Conservation (phyloP, 2,329 filamentous ascomycete species). For the Monilinia aucupariae region DNA sequence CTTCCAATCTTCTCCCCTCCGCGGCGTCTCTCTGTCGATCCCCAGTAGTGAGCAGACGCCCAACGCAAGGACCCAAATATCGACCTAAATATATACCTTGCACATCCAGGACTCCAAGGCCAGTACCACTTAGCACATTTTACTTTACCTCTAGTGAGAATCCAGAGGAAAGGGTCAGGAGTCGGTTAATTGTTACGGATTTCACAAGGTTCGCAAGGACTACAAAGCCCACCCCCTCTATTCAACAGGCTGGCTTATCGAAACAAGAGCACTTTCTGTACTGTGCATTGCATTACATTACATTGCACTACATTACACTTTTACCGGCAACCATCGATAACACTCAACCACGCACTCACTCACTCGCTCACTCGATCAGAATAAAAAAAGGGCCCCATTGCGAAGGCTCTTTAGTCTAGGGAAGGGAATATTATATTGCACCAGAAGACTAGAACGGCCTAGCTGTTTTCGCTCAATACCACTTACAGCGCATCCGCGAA, state of each 20-base stretch:
- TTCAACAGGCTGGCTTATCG: slow-evolving; percentile 13
- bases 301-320: neutral
- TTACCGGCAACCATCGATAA: slow-evolving; percentile 13
- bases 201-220: slow-evolving; percentile 13
- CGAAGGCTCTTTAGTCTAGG: neutral
- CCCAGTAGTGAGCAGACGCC: neutral
- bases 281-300: neutral
- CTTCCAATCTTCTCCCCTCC: slow-evolving; percentile 1
- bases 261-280: slow-evolving; percentile 4
- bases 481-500: neutral
- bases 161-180: slow-evolving; percentile 8
- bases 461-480: neutral
- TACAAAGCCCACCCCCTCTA: slow-evolving; percentile 2
- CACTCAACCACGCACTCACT: too few relatives aligned
- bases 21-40: slow-evolving; percentile 15
- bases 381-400: slow-evolving; percentile 3
- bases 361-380: too few relatives aligned
- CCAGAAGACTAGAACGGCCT: neutral
- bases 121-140: too few relatives aligned
- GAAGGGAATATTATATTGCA: too few relatives aligned
- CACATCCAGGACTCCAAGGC: too few relatives aligned
- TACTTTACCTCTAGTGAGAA: neutral
- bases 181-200: neutral
- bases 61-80: slow-evolving; percentile 11
- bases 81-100: neutral